These are phyloP conservation scores for Pascua guehoae DNA, from an alignment of 1,284 basidiomycete genomes.

Conservation along the genomic window DNA sequence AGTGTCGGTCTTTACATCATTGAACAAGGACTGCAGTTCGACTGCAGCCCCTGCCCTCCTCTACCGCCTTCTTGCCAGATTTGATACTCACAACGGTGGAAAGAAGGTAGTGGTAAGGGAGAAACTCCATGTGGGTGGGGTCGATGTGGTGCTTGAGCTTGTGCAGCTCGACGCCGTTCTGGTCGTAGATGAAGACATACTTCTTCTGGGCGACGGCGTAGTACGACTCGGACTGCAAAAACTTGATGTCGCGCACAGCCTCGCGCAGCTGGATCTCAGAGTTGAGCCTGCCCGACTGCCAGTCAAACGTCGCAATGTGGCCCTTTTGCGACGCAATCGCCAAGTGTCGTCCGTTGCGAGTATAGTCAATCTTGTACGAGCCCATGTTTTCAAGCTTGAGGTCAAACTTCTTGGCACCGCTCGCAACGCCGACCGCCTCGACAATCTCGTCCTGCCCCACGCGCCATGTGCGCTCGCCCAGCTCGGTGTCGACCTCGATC, in stretches of 20 bases:
- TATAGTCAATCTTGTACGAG: slow-evolving; percentile 73
- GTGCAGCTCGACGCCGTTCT: slow-evolving; percentile 89
- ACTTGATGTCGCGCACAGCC: slow-evolving; percentile 89
- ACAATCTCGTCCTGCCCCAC: slow-evolving; percentile 77
- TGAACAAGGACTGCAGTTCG: no score
- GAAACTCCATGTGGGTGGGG: slow-evolving; percentile 83
- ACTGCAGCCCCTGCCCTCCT: no score
- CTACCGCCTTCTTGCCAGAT: no score
- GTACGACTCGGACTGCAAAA: slow-evolving; percentile 86
- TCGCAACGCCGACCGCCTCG: slow-evolving; percentile 65
- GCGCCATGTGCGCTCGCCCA: slow-evolving; percentile 77
- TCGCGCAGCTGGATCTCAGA: slow-evolving; percentile 83
- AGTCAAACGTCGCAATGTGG: slow-evolving; percentile 93
- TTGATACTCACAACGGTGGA: slow-evolving; percentile 65
- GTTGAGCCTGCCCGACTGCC: slow-evolving; percentile 82
- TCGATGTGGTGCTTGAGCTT: slow-evolving; percentile 69
- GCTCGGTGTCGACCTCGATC: slow-evolving; percentile 45
- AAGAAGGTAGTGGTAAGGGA: slow-evolving; percentile 94
- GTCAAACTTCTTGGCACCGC: slow-evolving; percentile 70
- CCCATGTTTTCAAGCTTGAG: slow-evolving; percentile 71
- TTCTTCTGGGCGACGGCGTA: slow-evolving; percentile 96
- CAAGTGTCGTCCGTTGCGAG: slow-evolving; percentile 84
- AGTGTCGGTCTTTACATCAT: no score
- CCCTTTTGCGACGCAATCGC: slow-evolving; percentile 78
- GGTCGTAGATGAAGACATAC: slow-evolving; percentile 95